These are phyloP conservation scores for Prunus yedoensis DNA, from an alignment of 331 rosid species.

Conservation along the genomic window DNA sequence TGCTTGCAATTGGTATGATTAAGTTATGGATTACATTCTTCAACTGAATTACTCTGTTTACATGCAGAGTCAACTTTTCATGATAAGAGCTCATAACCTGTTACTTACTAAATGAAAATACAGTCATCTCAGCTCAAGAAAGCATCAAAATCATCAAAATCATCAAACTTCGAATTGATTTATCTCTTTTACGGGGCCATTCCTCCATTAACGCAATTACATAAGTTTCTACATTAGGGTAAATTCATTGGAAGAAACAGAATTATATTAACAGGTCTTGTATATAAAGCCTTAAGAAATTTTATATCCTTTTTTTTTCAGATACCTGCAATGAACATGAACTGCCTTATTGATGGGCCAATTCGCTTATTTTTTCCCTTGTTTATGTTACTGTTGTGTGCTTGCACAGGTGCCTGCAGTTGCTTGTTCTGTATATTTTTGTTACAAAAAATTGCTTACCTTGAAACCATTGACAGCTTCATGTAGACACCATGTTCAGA, in stretches of 20 bases:
- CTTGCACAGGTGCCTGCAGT: not conserved
- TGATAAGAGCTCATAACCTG: not conserved
- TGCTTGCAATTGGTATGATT: not conserved
- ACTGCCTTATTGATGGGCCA: conserved; percentile 3
- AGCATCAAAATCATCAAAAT: not conserved
- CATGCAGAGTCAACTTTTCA: not conserved
- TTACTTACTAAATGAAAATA: not conserved
- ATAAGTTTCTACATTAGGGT: not conserved
- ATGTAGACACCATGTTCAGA: not conserved
- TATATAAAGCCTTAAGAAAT: not conserved
- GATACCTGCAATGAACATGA: not conserved
- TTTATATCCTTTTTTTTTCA: not conserved
- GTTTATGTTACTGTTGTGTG: not conserved
- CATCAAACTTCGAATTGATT: not conserved
- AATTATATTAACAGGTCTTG: not conserved
- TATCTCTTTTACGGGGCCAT: not conserved
- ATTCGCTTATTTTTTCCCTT: not conserved
- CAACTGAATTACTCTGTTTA: not conserved
- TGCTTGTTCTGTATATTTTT: not conserved
- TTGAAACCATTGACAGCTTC: not conserved
- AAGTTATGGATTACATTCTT: not conserved
- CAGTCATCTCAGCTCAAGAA: not conserved
- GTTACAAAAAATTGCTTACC: not conserved
- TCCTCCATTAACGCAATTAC: not conserved
- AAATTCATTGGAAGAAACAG: not conserved